Conservation (phyloP, 1,284 basidiomycete genomes). For the Malassezia vespertilionis region DNA sequence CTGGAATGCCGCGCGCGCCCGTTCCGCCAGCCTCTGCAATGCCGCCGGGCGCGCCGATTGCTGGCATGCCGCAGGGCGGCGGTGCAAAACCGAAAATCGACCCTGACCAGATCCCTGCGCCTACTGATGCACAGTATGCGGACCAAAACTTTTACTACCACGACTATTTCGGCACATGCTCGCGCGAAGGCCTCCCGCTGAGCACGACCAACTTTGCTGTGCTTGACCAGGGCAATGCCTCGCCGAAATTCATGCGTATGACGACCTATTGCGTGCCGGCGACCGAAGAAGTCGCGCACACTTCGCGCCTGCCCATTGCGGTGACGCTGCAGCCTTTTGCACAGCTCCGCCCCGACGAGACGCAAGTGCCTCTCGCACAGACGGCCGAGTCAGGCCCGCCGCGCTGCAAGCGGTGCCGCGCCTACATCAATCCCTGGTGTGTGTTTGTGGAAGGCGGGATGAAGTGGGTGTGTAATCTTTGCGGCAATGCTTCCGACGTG, state of each 20-base stretch:
- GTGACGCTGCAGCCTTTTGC: conserved; percentile 85
- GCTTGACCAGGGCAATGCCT: conserved; percentile 76
- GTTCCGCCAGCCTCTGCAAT: neutral
- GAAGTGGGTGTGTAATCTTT: conserved; percentile 87
- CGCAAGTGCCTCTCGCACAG: conserved; percentile 60
- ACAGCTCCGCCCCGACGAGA: conserved; percentile 58
- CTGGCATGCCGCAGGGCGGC: conserved; percentile 49
- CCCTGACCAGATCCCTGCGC: conserved; percentile 79
- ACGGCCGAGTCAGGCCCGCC: conserved; percentile 63
- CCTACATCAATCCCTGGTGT: conserved; percentile 92
- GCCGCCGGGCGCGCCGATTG: conserved; percentile 39
- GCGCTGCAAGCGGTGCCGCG: conserved; percentile 73
- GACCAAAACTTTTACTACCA: conserved; percentile 74
- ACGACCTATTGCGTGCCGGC: conserved; percentile 66
- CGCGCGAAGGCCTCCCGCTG: conserved; percentile 60
- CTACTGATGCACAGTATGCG: conserved; percentile 67
- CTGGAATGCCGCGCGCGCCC: conserved; percentile 2
- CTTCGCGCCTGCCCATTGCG: conserved; percentile 69
- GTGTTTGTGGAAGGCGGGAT: conserved; percentile 72
- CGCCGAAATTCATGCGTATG: conserved; percentile 58
- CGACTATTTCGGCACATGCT: conserved; percentile 63
- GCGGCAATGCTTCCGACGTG: conserved; percentile 64
- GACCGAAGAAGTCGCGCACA: conserved; percentile 65
- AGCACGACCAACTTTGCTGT: conserved; percentile 77
- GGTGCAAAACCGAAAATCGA: conserved; percentile 71